Evolutionary conservation across 2,329 filamentous ascomycete species (phyloP), one percentile per base, ranked within the genome.

Genomic region (Capronia epimyces): DNA sequence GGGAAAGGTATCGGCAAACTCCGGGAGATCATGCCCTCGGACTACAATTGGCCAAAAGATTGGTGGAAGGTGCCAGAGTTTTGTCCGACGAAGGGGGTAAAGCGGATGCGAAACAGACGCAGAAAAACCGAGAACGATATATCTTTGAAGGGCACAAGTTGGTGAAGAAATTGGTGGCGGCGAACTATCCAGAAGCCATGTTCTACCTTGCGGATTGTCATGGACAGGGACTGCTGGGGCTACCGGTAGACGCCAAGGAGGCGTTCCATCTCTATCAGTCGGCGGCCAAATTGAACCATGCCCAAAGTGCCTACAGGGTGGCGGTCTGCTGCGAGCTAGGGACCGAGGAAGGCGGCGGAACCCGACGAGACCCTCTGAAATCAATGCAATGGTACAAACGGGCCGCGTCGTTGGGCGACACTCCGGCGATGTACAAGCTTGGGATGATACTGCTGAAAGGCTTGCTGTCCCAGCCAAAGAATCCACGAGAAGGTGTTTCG

Each of bases 351-450:
- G 91, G 90, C 24, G 93, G 93, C 46, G 93, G 93, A 20, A 97
- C 93, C 1, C 83, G 88, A 52, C 87, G 86, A 62, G 93, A 98
- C 64, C 88, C 89, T 0, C 71, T 91, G 59, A 97, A 97, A 70
- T 91, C 93, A 1, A 90, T 97, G 16, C 91, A 97, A 67, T 98
- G 93, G 93, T 98, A 98, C 69, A 89, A 91, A 67, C 86, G 90
- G 37, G 89, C 93, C 5, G 91, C 93, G 9, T 85, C 86, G 10
- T 76, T 97, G 2, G 91, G 93, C 2, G 91, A 98, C 64, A 85
- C 86, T 1, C 87, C 91, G 0, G 93, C 90, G 24, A 95, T 97
- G 89, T 98, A 96, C 74, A 98, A 98, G 70, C 83, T 97, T 70
- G 93, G 93, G 52, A 95, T 96, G 84, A 95, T 98, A 59, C 74